These are phyloP conservation scores for Debaryomyces psychrophilus DNA, from an alignment of 1,139 yeast genomes.

Conservation along the genomic window DNA sequence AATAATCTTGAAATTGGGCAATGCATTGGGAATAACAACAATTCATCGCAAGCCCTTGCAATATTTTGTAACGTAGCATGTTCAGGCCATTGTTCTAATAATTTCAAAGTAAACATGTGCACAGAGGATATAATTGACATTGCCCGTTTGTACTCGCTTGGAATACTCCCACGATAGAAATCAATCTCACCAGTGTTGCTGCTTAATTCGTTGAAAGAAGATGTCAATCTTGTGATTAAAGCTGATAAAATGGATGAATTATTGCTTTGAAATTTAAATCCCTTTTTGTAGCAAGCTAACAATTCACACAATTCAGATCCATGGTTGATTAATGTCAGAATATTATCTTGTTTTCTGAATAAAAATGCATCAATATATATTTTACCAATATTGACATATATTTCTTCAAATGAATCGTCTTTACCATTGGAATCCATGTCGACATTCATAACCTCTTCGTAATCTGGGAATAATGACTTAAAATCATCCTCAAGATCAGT, in stretches of 20 bases:
- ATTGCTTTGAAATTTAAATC: slow-evolving; percentile 26
- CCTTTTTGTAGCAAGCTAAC: slow-evolving; percentile 22
- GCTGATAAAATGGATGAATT: slow-evolving; percentile 45
- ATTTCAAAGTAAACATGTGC: slow-evolving; percentile 46
- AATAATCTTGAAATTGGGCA: slow-evolving; percentile 79
- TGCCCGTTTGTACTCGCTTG: slow-evolving; percentile 64
- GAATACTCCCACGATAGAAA: slow-evolving; percentile 70
- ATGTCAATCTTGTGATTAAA: slow-evolving; percentile 42
- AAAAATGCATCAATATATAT: slow-evolving; percentile 35
- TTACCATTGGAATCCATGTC: slow-evolving; percentile 24
- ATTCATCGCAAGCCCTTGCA: slow-evolving; percentile 66
- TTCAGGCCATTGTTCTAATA: slow-evolving; percentile 86
- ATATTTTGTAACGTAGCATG: slow-evolving; percentile 85
- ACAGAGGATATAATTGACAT: slow-evolving; percentile 54
- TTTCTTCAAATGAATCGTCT: slow-evolving; percentile 30
- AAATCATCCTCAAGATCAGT: slow-evolving; percentile 77
- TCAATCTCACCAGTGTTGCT: slow-evolving; percentile 40
- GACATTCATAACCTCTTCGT: slow-evolving; percentile 61
- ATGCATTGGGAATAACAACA: slow-evolving; percentile 59
- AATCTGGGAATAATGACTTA: slow-evolving; percentile 79
- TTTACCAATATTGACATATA: slow-evolving; percentile 34
- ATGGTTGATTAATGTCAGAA: slow-evolving; percentile 38
- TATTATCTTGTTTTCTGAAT: slow-evolving; percentile 15
- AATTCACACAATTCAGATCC: slow-evolving; percentile 44
- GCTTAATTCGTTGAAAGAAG: slow-evolving; percentile 26